These are phyloP conservation scores for Raffaelea ambrosiae DNA, from an alignment of 2,329 filamentous ascomycete species.

Conservation along the genomic window DNA sequence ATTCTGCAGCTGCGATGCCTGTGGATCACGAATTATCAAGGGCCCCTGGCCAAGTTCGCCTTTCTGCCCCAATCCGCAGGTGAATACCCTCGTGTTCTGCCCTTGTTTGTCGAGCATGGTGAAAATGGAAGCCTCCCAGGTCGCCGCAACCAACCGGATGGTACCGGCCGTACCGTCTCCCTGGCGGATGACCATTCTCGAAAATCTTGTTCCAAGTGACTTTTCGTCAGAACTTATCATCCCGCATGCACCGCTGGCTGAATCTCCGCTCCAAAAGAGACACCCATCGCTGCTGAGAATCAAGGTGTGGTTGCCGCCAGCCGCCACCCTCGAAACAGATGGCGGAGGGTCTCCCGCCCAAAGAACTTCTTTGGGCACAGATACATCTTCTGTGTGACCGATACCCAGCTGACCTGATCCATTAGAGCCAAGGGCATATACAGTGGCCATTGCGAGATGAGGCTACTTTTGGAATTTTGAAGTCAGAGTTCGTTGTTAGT, in stretches of 20 bases:
- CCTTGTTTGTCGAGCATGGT: conserved; percentile 37
- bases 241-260: conserved; percentile 46
- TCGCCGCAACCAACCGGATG: conserved; percentile 52
- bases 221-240: conserved; percentile 19
- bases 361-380: conserved; percentile 52
- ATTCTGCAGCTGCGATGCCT: conserved; percentile 39
- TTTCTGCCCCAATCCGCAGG: conserved; percentile 57
- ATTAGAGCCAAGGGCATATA: conserved; percentile 69
- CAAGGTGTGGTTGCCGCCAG: conserved; percentile 85
- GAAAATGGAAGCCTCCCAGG: conserved; percentile 68
- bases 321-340: conserved; percentile 30
- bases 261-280: conserved; percentile 59
- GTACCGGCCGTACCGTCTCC: conserved; percentile 22
- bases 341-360: conserved; percentile 37
- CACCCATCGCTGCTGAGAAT: conserved; percentile 51
- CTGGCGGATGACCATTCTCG: conserved; percentile 28
- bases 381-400: conserved; percentile 62
- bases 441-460: conserved; percentile 30
- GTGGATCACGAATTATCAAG: conserved; percentile 38
- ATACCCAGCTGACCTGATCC: conserved; percentile 68
- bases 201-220: conserved; percentile 15
- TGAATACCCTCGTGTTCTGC: conserved; percentile 44
- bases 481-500: no score
- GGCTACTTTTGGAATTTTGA: no score
- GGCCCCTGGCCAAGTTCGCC: conserved; percentile 64